A percentile compares a stretch with the other conserved stretches of the same genome.
These are phyloP conservation scores for Crithidia fasciculata DNA, from an alignment of 208 protist genomes.

Conservation along the genomic window DNA sequence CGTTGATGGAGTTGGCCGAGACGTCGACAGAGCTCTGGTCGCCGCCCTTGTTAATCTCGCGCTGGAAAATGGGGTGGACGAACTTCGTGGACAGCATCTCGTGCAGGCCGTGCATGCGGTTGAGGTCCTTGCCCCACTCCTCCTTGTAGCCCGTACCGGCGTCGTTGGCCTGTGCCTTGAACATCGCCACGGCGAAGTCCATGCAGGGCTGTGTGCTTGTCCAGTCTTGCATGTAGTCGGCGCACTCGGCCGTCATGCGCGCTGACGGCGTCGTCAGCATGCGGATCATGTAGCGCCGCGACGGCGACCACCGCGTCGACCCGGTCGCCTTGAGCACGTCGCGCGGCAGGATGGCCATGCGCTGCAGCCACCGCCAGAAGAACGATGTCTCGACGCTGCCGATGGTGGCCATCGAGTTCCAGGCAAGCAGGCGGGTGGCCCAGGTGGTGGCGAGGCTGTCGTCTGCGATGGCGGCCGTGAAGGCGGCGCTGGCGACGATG, in stretches of 20 bases:
- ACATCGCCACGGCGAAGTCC: constrained; percentile 32
- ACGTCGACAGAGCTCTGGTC: constrained; percentile 54
- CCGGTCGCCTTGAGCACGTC: constrained; percentile 34
- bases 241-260: constrained; percentile 41
- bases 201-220: constrained; percentile 30
- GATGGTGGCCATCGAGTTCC: constrained; percentile 42
- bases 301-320: constrained; percentile 14
- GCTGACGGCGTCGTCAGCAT: constrained; percentile 39
- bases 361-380: constrained; percentile 66
- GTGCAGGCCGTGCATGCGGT: constrained; percentile 49
- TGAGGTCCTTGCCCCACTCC: constrained; percentile 63
- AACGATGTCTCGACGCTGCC: constrained; percentile 58
- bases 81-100: constrained; percentile 47
- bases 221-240: constrained; percentile 24
- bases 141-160: constrained; percentile 26
- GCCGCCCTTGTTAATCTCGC: constrained; percentile 55
- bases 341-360: constrained; percentile 43
- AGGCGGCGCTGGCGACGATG: constrained; percentile 30
- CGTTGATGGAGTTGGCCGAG: constrained; percentile 43
- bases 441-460: constrained; percentile 29
- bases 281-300: constrained; percentile 32
- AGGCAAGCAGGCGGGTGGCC: constrained; percentile 36
- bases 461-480: constrained; percentile 29
- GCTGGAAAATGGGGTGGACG: constrained; percentile 51
- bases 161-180: constrained; percentile 32